Percentiles rank a stretch among this genome's conserved stretches.
Conservation (phyloP, 441 rosid genomes). For the Pelargonium cotyledonis region DNA sequence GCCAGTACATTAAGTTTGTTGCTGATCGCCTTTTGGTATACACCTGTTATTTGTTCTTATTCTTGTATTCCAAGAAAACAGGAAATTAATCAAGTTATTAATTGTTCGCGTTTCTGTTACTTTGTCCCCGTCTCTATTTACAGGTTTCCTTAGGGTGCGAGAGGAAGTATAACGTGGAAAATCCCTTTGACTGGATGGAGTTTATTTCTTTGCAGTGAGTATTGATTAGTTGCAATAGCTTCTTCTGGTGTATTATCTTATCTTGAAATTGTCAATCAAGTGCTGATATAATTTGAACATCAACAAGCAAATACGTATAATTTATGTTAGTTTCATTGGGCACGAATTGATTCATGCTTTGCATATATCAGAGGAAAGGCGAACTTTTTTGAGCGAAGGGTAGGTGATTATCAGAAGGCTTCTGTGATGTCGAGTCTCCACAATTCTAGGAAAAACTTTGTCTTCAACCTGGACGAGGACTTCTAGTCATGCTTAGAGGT, state of each 20-base stretch:
- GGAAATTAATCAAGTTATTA: background rate
- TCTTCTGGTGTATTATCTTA: background rate
- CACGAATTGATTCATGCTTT: too few relatives aligned
- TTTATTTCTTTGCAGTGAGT: constrained; percentile 88
- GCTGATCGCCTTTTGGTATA: constrained; percentile 83
- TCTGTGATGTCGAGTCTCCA: constrained; percentile 73
- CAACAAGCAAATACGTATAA: too few relatives aligned
- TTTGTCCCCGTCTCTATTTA: constrained; percentile 10
- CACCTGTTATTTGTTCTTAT: background rate
- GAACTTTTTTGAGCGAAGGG: constrained; percentile 80
- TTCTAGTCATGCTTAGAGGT: constrained; percentile 29
- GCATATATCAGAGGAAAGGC: constrained; percentile 51
- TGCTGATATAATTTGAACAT: background rate
- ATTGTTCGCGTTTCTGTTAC: background rate
- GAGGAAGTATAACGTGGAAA: constrained; percentile 56
- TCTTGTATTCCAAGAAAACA: background rate
- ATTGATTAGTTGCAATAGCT: background rate
- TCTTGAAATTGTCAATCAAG: constrained; percentile 7
- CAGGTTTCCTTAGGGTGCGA: constrained; percentile 68
- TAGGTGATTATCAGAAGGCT: constrained; percentile 84
- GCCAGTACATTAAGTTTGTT: constrained; percentile 80
- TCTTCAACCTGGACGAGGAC: constrained; percentile 74
- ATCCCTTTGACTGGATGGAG: constrained; percentile 97
- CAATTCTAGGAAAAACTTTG: constrained; percentile 49
- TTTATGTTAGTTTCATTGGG: too few relatives aligned